Evolutionary conservation across 768 basidiomycete species (phyloP).

Genomic region (Trametes sanguinea): DNA sequence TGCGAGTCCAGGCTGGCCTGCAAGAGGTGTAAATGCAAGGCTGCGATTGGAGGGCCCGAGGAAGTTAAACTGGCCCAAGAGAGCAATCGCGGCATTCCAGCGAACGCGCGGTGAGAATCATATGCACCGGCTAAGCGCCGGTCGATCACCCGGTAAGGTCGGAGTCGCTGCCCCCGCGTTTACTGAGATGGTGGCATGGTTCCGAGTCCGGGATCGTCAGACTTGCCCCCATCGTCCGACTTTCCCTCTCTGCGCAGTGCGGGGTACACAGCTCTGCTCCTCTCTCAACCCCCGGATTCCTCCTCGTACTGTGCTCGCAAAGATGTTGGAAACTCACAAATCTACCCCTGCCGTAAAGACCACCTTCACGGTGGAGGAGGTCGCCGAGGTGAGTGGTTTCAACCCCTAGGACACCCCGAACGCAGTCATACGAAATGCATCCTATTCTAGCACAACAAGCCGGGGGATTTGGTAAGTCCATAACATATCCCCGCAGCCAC

Average conservation of each 20-base stretch:
- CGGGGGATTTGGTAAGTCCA: constrained; percentile 69
- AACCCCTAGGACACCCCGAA: no score
- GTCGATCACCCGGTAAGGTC: constrained; percentile 12
- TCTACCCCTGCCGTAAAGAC: constrained; percentile 4
- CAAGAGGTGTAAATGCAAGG: background rate
- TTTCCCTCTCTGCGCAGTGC: background rate
- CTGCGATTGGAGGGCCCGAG: constrained; percentile 5
- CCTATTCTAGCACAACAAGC: constrained; percentile 78
- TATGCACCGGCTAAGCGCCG: constrained; percentile 7
- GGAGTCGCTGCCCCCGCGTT: background rate
- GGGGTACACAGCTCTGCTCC: no score
- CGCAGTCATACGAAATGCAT: background rate
- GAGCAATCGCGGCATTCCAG: background rate
- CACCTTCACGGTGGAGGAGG: constrained; percentile 27
- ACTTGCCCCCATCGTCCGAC: background rate
- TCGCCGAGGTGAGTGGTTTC: constrained; percentile 24
- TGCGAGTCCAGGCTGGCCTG: background rate
- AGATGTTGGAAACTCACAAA: background rate
- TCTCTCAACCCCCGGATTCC: background rate
- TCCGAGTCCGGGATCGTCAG: no score
- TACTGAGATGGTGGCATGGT: no score
- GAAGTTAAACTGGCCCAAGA: no score
- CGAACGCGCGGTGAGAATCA: constrained; percentile 2
- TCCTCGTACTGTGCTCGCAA: background rate
- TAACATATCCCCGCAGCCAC: background rate